Evolutionary conservation across 164 flowering plant genomes (phyloP), one percentile per base, ranked within the genome.

Genomic region (Brasenia schreberi): DNA sequence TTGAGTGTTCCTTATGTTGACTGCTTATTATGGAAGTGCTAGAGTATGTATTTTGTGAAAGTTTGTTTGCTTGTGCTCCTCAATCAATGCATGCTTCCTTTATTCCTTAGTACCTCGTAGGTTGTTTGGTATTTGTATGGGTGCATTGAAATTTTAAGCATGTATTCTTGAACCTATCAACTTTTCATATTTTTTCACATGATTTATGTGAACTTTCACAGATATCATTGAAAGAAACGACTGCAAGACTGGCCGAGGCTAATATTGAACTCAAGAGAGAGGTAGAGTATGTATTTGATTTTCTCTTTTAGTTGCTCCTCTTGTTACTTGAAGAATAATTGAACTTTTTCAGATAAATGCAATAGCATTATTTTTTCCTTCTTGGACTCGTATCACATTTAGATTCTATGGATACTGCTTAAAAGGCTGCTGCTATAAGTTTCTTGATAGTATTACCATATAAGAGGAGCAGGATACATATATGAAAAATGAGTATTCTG

Each of bases 181-280:
- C 56, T 9, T 49, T 49, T 49, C 56, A 49, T 6, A 49, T 49
- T 49, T 49, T 49, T 14, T 49, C 16, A 49, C 56, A 49, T 9
- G 10, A 49, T 14, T 49, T 49, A 9, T 49, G 56, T 49, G 23
- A 5, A 69, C 39, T 66, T 71, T 70, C 59, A 12, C 82, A 89
- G 96, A 77, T 68, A 63, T 77, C 80, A 65, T 63, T 71, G 33
- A 76, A 70, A 70, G 89, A 83, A 72, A 70, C 64, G 19, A 70
- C 83, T 70, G 70, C 80, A 62, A 76, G 74, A 59, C 70, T 86
- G 78, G 75, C 73, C 59, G 73, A 67, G 68, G 85, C 78, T 53
- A 82, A 80, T 62, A 69, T 75, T 42, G 79, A 61, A 44, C 78
- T 87, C 68, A 74, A 63, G 63, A 60, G 58, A 27, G 84, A 85